phyloP scores from a whole-genome alignment of 1,139 yeast genomes.

The Nematodospora anomalae region DNA sequence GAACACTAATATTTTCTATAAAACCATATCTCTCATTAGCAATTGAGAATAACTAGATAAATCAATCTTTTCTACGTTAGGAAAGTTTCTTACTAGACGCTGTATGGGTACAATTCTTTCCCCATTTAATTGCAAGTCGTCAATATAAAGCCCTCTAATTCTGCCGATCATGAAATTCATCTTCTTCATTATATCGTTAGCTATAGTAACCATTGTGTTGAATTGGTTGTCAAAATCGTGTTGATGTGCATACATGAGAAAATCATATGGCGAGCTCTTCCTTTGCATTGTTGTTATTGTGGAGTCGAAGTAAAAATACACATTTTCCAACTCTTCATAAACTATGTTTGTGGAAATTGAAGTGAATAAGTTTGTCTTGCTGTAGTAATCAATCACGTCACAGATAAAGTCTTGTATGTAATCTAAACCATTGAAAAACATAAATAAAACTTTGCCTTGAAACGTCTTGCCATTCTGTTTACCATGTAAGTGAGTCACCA shows the following conservation, averaged over 20 bases:
- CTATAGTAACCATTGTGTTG: slow-evolving; percentile 32
- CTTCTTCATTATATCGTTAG: slow-evolving; percentile 39
- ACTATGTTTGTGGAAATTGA: not conserved
- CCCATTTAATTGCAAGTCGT: slow-evolving; percentile 33
- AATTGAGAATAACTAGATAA: slow-evolving; percentile 25
- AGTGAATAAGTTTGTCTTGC: slow-evolving; percentile 14
- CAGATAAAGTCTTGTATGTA: slow-evolving; percentile 34
- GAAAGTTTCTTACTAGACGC: slow-evolving; percentile 33
- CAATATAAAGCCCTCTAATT: slow-evolving; percentile 35
- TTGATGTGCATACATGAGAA: slow-evolving; percentile 3
- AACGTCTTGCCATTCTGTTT: slow-evolving; percentile 16
- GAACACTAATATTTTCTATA: too few species aligned
- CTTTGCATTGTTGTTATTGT: slow-evolving; percentile 18
- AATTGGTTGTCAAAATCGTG: slow-evolving; percentile 17
- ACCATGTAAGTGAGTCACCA: slow-evolving; percentile 20
- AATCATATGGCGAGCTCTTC: slow-evolving; percentile 8
- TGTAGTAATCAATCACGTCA: slow-evolving; percentile 33
- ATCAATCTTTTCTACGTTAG: slow-evolving; percentile 34
- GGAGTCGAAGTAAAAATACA: slow-evolving; percentile 38
- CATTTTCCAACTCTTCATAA: slow-evolving; percentile 22
- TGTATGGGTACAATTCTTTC: slow-evolving; percentile 35
- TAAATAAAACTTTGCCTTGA: slow-evolving; percentile 36
- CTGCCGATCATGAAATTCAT: slow-evolving; percentile 34
- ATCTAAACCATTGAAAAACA: slow-evolving; percentile 41
- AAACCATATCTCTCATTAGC: slow-evolving; percentile 18